These are phyloP conservation scores for Trifolium subterraneum DNA, from an alignment of 306 rosid species.

Conservation along the genomic window DNA sequence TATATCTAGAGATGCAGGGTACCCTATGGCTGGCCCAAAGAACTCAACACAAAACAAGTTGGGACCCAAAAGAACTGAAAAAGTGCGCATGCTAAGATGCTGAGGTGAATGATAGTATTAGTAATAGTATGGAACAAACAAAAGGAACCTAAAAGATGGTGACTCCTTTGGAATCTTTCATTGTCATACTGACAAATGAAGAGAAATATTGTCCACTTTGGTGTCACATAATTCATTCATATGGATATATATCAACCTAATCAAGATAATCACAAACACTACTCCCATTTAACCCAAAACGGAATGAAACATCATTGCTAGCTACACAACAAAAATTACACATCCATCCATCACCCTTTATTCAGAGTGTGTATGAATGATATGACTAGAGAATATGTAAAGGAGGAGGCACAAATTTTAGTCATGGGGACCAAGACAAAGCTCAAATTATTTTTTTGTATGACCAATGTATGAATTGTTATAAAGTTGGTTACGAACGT, in stretches of 20 bases:
- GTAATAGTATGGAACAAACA: slow-evolving; percentile 39
- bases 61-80: slow-evolving; percentile 43
- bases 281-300: slow-evolving; percentile 6
- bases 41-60: slow-evolving; percentile 12
- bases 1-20: slow-evolving; percentile 14
- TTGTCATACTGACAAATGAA: slow-evolving; percentile 20
- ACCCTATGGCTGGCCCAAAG: background rate
- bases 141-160: slow-evolving; percentile 48
- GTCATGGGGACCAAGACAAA: too few relatives aligned
- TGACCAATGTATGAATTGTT: too few relatives aligned
- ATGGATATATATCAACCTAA: slow-evolving; percentile 6
- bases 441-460: too few relatives aligned
- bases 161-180: slow-evolving; percentile 47
- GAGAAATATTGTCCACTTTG: slow-evolving; percentile 21
- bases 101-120: slow-evolving; percentile 21
- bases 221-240: background rate
- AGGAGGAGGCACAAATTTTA: too few relatives aligned
- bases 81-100: slow-evolving; percentile 37
- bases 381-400: background rate
- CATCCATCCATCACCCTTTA: background rate
- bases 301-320: slow-evolving; percentile 11
- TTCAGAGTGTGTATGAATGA: background rate
- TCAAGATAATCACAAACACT: slow-evolving; percentile 5
- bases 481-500: too few relatives aligned
- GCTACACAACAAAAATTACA: slow-evolving; percentile 32